Base-by-base conservation (phyloP, 2,329 filamentous ascomycete genomes). In the Teratosphaeriaceae sp. region DNA sequence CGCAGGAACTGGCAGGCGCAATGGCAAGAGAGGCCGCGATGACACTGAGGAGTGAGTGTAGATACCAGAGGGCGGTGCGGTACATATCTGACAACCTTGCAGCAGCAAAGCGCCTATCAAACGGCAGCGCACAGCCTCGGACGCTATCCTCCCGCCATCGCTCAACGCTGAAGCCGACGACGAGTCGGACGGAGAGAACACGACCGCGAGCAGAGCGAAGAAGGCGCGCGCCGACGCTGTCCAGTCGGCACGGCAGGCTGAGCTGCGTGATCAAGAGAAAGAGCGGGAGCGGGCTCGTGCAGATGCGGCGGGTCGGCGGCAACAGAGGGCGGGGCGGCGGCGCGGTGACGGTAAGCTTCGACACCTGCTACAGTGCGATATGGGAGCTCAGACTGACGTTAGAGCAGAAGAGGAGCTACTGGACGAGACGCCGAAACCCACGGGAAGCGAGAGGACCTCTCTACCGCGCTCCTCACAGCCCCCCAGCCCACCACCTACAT, bases 1-100 rank as follows among this genome's bases (percentile, higher is more conserved):
- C 11, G 80, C 83, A 26, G 73, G 74, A 40, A 70, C 65, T 26
- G 70, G 70, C 29, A 75, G 69, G 40, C 76, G 84, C 51, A 80
- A 85, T 58, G 75, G 79, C 19, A 98, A 98, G 69, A 76, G 92
- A 58, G 83, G 82, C 48, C 79, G 90, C 49, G 94, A 92, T 58
- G 88, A 92, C 48, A 95, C 88, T 49, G 88, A 96, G 76, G 87
- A 94, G 90, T 97, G 75, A 67, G 88, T 79, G 30, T 3, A 42
- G 19, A 15, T 11, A n/a, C 12, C 5, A 9, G 16, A 6, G n/a
- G 5, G 21, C 26, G 43, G 13, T 15, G 37, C 3, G 3, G 12
- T 22, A 27, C 18, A 11, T 41, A 9, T 18, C 50, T 59, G 45
- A 60, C 42, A 13, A 9, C 7, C 9, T 16, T 9, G 44, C 39